Evolutionary conservation across 768 basidiomycete species (phyloP).

Genomic region (Lactarius psammicola): DNA sequence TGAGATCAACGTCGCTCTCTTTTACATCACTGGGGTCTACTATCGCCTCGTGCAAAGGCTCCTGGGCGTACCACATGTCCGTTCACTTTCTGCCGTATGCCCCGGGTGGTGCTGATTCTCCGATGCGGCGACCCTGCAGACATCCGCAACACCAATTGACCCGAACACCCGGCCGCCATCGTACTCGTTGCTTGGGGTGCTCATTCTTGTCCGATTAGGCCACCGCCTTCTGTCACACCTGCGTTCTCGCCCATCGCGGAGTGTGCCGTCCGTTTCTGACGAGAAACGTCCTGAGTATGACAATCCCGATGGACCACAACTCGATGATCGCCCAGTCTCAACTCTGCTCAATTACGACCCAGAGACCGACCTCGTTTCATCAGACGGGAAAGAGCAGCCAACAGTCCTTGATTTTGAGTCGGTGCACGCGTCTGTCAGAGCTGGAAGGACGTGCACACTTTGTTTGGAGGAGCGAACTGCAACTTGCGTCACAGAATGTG

Average conservation of each 20-base stretch:
- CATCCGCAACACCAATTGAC: conserved; percentile 70
- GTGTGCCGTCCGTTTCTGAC: conserved; percentile 26
- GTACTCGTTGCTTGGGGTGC: conserved; percentile 79
- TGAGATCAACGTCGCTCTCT: conserved; percentile 76
- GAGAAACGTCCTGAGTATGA: conserved; percentile 39
- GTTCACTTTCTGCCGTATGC: conserved; percentile 25
- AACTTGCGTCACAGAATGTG: conserved; percentile 83
- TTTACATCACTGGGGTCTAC: conserved; percentile 79
- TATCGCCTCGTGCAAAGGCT: conserved; percentile 69
- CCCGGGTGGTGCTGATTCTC: background rate
- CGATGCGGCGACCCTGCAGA: conserved; percentile 39
- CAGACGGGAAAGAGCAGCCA: conserved; percentile 67
- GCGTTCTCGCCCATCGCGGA: conserved; percentile 35
- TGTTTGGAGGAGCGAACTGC: conserved; percentile 84
- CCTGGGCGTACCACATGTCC: conserved; percentile 67
- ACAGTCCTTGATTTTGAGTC: conserved; percentile 60
- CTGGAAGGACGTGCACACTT: conserved; percentile 71
- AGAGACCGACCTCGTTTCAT: conserved; percentile 52
- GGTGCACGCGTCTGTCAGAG: conserved; percentile 53
- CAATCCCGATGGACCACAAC: conserved; percentile 41
- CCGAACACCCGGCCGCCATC: conserved; percentile 76
- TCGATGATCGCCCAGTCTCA: conserved; percentile 64
- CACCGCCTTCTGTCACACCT: conserved; percentile 56
- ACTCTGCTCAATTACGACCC: conserved; percentile 52
- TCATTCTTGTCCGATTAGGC: conserved; percentile 62